phyloP scores from a whole-genome alignment of 202 grass and related monocot genomes.

The Setaria italica region DNA sequence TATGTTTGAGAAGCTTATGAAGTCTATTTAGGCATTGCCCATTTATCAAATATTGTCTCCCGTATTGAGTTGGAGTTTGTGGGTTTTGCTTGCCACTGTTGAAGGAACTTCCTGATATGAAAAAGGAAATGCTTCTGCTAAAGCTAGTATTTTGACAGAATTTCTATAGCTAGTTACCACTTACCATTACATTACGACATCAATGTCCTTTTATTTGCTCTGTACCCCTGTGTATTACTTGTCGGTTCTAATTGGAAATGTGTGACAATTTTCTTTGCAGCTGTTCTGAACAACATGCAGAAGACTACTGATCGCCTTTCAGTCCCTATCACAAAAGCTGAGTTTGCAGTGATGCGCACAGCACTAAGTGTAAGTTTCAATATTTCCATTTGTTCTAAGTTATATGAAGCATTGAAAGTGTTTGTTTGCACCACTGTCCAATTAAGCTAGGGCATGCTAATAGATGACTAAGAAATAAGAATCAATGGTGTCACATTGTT shows the following conservation, averaged over 20 bases:
- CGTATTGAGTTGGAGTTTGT: constrained; percentile 2
- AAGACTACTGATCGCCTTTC: constrained; percentile 77
- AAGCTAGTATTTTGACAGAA: constrained; percentile 3
- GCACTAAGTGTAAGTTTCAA: constrained; percentile 80
- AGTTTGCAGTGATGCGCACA: constrained; percentile 87
- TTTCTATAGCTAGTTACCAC: background rate
- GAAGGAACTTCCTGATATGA: constrained; percentile 18
- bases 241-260: constrained; percentile 25
- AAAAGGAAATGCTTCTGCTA: constrained; percentile 17
- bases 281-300: constrained; percentile 65
- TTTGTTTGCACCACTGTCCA: background rate
- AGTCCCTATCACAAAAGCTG: constrained; percentile 80
- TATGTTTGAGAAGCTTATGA: constrained; percentile 2
- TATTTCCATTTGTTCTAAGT: constrained; percentile 32
- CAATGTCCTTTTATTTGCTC: background rate
- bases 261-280: constrained; percentile 54
- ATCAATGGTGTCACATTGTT: background rate
- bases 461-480: constrained; percentile 3
- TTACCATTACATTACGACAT: background rate
- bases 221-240: background rate
- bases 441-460: background rate
- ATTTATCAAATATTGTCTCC: constrained; percentile 6
- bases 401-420: background rate
- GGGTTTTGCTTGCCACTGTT: constrained; percentile 20
- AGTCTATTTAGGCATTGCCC: background rate